Conservation (phyloP, 257 asterid genomes). For the Solanum paucissectum region DNA sequence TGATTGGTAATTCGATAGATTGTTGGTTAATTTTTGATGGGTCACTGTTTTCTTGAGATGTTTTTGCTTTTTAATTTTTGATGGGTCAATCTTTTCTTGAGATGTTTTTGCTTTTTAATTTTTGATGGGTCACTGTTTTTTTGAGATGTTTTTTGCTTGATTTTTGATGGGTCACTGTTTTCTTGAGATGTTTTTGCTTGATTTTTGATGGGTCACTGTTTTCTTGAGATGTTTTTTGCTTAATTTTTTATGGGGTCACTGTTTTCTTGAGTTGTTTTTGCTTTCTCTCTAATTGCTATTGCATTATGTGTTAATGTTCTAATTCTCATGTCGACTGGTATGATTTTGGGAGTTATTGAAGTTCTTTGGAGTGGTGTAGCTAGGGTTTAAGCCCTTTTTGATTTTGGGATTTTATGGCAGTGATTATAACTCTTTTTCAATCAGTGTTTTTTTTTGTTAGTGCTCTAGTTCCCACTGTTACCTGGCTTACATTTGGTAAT, state of each 20-base stretch:
- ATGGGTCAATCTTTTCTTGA: background rate
- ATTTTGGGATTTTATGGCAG: background rate
- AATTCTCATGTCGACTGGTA: background rate
- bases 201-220: background rate
- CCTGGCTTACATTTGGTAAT: background rate
- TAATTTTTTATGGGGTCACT: background rate
- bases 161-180: background rate
- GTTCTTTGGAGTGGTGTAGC: background rate
- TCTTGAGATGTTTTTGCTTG: background rate
- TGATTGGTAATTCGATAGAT: background rate
- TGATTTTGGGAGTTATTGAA: background rate
- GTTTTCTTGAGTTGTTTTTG: background rate
- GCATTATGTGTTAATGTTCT: background rate
- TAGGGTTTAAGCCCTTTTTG: background rate
- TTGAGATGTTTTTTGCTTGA: background rate
- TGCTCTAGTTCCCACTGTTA: background rate
- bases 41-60: background rate
- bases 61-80: background rate
- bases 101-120: background rate
- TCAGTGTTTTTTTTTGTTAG: background rate
- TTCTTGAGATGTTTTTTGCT: background rate
- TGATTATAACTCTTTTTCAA: background rate
- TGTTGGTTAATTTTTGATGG: background rate
- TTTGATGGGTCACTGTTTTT: background rate
- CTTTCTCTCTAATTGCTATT: background rate